Evolutionary conservation across 495 filamentous ascomycete species (phyloP).

Genomic region (Penicillium tannophilum): DNA sequence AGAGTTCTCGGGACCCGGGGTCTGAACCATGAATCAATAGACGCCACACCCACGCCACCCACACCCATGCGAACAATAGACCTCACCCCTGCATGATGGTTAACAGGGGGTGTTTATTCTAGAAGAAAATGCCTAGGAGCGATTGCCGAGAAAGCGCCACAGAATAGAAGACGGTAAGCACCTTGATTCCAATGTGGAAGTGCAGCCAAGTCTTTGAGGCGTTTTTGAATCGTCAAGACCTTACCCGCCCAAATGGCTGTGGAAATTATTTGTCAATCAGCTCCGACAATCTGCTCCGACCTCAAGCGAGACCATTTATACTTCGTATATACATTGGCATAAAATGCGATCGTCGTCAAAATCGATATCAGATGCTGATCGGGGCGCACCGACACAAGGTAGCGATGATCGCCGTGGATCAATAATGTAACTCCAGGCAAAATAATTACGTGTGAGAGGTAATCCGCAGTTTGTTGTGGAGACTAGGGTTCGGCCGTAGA

Average conservation of each 20-base stretch:
- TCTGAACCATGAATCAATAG: neutral
- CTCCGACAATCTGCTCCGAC: neutral
- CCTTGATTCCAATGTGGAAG: neutral
- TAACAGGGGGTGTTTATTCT: neutral
- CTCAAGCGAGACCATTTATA: too few relatives aligned
- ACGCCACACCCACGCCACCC: neutral
- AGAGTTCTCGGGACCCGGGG: too few relatives aligned
- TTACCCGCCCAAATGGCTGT: neutral
- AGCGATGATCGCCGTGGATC: neutral
- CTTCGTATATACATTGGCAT: too few relatives aligned
- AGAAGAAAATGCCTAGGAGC: neutral
- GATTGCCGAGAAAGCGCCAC: neutral
- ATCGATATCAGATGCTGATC: neutral
- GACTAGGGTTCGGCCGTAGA: conserved; percentile 1
- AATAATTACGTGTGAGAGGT: too few relatives aligned
- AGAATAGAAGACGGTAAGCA: neutral
- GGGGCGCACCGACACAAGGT: neutral
- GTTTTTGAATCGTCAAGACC: neutral
- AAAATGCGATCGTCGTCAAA: too few relatives aligned
- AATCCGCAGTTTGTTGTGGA: neutral
- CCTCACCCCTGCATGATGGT: too few relatives aligned
- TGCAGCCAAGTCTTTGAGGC: neutral
- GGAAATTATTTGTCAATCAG: neutral
- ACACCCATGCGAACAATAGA: neutral
- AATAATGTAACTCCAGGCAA: too few relatives aligned